A percentile compares a stretch with the other conserved stretches of the same genome.
Evolutionary conservation across 352 stramenopile genomes (phyloP).

Genomic region (Phytopythium vexans): DNA sequence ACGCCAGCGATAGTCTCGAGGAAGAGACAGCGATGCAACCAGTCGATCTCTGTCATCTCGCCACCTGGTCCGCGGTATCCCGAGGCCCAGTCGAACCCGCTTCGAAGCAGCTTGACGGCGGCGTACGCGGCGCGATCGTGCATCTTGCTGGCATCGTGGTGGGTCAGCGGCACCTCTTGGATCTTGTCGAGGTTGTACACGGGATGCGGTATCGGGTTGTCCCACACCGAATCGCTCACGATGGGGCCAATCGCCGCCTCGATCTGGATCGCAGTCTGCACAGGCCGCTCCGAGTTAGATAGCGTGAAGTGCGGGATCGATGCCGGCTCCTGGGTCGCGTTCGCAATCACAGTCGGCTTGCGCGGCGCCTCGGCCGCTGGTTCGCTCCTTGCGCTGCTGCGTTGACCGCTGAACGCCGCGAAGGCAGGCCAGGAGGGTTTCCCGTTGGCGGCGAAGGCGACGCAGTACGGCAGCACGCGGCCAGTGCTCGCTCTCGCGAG

Average conservation of each 20-base stretch:
- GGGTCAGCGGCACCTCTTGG: conserved; percentile 19
- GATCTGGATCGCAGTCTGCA: no score
- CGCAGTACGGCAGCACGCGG: no score
- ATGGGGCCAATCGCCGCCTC: no score
- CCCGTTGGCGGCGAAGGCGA: no score
- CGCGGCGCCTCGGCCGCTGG: no score
- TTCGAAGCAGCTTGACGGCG: conserved; percentile 40
- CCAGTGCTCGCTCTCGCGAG: no score
- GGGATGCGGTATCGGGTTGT: conserved; percentile 38
- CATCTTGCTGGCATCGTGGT: conserved; percentile 25
- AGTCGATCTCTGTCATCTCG: conserved; percentile 56
- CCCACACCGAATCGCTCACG: conserved; percentile 12
- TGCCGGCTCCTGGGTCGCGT: conserved; percentile 17
- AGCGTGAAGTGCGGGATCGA: conserved; percentile 29
- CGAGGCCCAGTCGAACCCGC: conserved; percentile 41
- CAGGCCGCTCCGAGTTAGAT: conserved; percentile 16
- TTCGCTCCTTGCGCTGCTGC: no score
- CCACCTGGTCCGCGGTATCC: conserved; percentile 49
- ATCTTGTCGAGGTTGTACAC: conserved; percentile 36
- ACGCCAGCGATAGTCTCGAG: conserved; percentile 76
- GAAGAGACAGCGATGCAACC: conserved; percentile 70
- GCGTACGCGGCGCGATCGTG: conserved; percentile 28
- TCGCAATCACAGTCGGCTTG: no score
- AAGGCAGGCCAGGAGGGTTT: no score
- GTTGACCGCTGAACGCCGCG: no score